A percentile compares a stretch with the other conserved stretches of the same genome.
Conservation (phyloP, 768 basidiomycete genomes). For the Trametes cubensis region DNA sequence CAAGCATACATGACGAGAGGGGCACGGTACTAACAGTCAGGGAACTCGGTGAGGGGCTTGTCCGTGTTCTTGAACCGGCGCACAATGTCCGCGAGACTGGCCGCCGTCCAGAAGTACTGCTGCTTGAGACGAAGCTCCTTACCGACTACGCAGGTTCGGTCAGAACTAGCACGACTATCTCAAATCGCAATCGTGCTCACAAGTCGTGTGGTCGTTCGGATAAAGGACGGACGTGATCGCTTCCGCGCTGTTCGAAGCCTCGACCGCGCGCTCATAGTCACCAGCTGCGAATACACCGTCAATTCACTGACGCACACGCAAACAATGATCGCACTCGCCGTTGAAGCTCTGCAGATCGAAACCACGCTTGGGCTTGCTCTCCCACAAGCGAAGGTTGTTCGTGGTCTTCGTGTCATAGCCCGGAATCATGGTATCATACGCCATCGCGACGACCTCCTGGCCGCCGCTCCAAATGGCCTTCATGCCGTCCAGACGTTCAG, state of each 20-base stretch:
- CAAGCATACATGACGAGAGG: constrained; percentile 3
- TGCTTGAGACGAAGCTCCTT: constrained; percentile 92
- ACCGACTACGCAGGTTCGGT: constrained; percentile 52
- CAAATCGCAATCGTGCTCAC: constrained; percentile 8
- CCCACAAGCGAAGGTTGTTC: constrained; percentile 88
- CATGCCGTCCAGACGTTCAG: constrained; percentile 67
- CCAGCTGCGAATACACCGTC: constrained; percentile 56
- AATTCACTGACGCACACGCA: constrained; percentile 15
- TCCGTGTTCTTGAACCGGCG: constrained; percentile 91
- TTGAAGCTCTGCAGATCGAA: constrained; percentile 97
- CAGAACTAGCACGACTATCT: not conserved
- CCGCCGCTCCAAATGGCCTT: constrained; percentile 83
- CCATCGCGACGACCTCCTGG: constrained; percentile 90
- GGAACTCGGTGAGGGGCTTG: constrained; percentile 77
- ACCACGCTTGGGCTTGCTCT: constrained; percentile 83
- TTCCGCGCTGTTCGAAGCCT: constrained; percentile 85
- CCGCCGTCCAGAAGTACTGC: constrained; percentile 95
- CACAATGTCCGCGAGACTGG: constrained; percentile 85
- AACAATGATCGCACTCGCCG: constrained; percentile 45
- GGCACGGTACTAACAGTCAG: constrained; percentile 64
- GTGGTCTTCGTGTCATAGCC: constrained; percentile 83
- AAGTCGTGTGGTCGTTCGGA: constrained; percentile 87
- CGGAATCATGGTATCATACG: constrained; percentile 95
- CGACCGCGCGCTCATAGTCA: constrained; percentile 89
- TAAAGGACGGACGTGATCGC: constrained; percentile 95